These are phyloP conservation scores for Moelleriella libera DNA, from an alignment of 2,329 filamentous ascomycete genomes.

Conservation along the genomic window DNA sequence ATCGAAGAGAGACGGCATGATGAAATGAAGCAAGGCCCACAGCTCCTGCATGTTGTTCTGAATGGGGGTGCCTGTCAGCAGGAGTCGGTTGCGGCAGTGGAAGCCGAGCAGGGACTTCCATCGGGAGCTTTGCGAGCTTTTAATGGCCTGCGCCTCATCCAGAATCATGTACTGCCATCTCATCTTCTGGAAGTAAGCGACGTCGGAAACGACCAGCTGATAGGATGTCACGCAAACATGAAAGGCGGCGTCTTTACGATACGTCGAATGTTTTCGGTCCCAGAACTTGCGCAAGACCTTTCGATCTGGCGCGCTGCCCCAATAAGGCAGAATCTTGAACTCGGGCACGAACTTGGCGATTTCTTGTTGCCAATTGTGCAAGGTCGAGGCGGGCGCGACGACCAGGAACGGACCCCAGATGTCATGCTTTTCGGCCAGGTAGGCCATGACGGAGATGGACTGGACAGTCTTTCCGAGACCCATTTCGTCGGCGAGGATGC, in stretches of 20 bases:
- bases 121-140: slow-evolving; percentile 87
- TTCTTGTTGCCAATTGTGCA: slow-evolving; percentile 99
- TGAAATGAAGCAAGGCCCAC: slow-evolving; percentile 96
- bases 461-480: slow-evolving; percentile 98
- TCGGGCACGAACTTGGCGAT: slow-evolving; percentile 88
- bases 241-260: slow-evolving; percentile 84
- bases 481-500: slow-evolving; percentile 98
- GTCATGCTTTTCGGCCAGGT: slow-evolving; percentile 91
- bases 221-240: slow-evolving; percentile 96
- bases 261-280: slow-evolving; percentile 95
- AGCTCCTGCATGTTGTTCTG: slow-evolving; percentile 99
- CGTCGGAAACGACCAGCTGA: slow-evolving; percentile 89
- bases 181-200: slow-evolving; percentile 97
- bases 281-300: slow-evolving; percentile 97
- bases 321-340: slow-evolving; percentile 93
- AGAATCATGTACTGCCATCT: slow-evolving; percentile 99
- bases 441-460: slow-evolving; percentile 98
- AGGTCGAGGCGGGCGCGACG: slow-evolving; percentile 85
- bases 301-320: slow-evolving; percentile 85
- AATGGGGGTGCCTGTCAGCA: slow-evolving; percentile 92
- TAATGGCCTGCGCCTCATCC: slow-evolving; percentile 97
- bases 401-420: slow-evolving; percentile 98
- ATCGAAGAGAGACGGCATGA: slow-evolving; percentile 98
- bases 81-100: slow-evolving; percentile 84
- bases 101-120: slow-evolving; percentile 95